Percentiles rank a stretch among this genome's conserved stretches.
phyloP scores from a whole-genome alignment of 768 basidiomycete species.

The Boletellus emodensis region DNA sequence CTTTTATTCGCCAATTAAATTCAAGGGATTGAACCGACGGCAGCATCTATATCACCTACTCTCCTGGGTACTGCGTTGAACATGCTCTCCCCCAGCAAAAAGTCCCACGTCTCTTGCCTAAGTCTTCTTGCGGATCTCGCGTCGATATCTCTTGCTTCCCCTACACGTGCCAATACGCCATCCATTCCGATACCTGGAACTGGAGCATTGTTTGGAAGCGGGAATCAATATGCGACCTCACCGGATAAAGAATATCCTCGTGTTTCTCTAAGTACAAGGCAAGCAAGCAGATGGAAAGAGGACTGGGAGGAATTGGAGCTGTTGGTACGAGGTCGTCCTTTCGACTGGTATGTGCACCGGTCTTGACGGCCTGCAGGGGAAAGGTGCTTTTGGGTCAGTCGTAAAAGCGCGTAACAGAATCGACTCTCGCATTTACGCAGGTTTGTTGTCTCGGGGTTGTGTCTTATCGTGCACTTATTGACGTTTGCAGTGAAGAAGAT shows the following conservation, averaged over 20 bases:
- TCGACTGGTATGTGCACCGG: not conserved
- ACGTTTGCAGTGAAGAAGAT: conserved; percentile 75
- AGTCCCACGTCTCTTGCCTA: conserved; percentile 52
- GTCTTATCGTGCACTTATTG: not conserved
- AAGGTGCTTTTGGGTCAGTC: conserved; percentile 90
- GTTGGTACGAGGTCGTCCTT: conserved; percentile 41
- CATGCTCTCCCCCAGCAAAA: conserved; percentile 61
- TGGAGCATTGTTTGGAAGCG: conserved; percentile 48
- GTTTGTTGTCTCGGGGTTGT: conserved; percentile 32
- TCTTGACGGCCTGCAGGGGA: conserved; percentile 48
- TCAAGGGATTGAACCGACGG: not conserved
- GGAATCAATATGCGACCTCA: conserved; percentile 40
- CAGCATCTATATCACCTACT: conserved; percentile 51
- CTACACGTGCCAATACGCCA: conserved; percentile 13
- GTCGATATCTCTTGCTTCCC: conserved; percentile 34
- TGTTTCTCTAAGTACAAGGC: conserved; percentile 36
- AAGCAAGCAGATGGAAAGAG: conserved; percentile 80
- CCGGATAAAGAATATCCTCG: conserved; percentile 67
- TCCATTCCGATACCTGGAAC: conserved; percentile 26
- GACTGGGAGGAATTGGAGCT: conserved; percentile 94
- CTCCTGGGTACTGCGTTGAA: conserved; percentile 49
- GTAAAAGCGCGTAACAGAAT: conserved; percentile 91
- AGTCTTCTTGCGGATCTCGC: conserved; percentile 57
- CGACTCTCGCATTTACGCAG: conserved; percentile 80
- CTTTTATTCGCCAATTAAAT: not conserved